Base-by-base conservation (phyloP, 768 basidiomycete genomes). In the Filobasidium wieringae region DNA sequence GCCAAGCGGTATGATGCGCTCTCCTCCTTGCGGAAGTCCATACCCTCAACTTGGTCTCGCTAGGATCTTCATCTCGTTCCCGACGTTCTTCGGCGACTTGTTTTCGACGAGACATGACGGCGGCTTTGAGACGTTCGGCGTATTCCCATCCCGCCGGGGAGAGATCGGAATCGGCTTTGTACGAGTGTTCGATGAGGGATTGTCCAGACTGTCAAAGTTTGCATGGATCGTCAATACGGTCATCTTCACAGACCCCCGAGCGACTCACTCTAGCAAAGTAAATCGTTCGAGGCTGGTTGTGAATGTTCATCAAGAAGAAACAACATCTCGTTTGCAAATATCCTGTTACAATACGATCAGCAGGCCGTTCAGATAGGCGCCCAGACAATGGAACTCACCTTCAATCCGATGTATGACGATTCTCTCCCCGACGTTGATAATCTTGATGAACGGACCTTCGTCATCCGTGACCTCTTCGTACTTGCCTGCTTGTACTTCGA, bases 261-360 rank as follows among this genome's bases (percentile, higher is more conserved):
- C 12, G 19, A 53, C 87, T 60, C 69, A 95, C 92, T 37, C 93
- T 78, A 4, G 93, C 93, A 75, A 99, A 96, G 74, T 92, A 97
- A 62, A 99, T 99, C 47, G 85, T 90, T 22, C 93, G 80, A 70
- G 84, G 87, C 62, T 81, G 80, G 68, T 91, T 96, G 75, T 99
- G 93, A 49, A 99, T 96, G 72, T 99, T 99, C 95, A 97, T 97
- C 43, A 99, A 78, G 79, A 95, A 97, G 79, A 97, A 99, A 26
- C 97, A 88, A 59, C 96, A 91, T 59, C 93, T 78, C 1, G 89
- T 89, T 84, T 97, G 74, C 15, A 65, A 51, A 52, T 73, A 75
- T 7, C 73, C 72, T 74, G 34, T 34, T 22, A 14, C 36, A 29
- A 22, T 17, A 11, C 36, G 11, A 37, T 37, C 36, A 37, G 36